A percentile compares a stretch with the other conserved stretches of the same genome.
phyloP scores from a whole-genome alignment of 148 eudicot species.

The Vaccinium macrocarpon region DNA sequence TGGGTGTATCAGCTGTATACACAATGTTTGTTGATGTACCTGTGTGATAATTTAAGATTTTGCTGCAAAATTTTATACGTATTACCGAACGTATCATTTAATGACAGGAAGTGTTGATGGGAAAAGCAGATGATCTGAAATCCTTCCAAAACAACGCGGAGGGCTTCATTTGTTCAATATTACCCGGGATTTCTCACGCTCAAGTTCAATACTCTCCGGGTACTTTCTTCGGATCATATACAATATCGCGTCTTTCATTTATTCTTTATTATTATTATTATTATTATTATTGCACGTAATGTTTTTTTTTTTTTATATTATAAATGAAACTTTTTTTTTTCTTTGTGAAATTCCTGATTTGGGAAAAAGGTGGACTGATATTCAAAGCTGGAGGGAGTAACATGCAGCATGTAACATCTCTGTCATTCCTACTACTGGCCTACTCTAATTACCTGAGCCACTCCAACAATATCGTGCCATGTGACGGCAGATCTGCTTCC shows the following conservation, averaged over 20 bases:
- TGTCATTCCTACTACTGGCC: conserved; percentile 76
- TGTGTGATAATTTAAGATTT: neutral
- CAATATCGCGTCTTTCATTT: neutral
- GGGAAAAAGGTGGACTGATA: conserved; percentile 63
- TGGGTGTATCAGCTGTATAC: neutral
- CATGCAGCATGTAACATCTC: conserved; percentile 98
- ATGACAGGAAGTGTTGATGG: conserved; percentile 89
- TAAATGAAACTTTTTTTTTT: neutral
- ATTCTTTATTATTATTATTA: neutral
- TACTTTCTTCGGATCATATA: conserved; percentile 11
- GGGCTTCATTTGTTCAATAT: conserved; percentile 70
- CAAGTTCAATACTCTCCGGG: conserved; percentile 97
- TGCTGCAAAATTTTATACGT: neutral
- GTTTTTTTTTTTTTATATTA: neutral
- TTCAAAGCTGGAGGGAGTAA: conserved; percentile 92
- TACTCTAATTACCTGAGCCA: conserved; percentile 93
- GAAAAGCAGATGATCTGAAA: conserved; percentile 56
- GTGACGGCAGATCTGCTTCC: conserved; percentile 63
- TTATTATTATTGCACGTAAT: neutral
- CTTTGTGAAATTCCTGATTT: neutral
- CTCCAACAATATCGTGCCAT: conserved; percentile 84
- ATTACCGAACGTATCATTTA: neutral
- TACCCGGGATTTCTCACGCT: conserved; percentile 76
- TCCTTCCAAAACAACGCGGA: conserved; percentile 78
- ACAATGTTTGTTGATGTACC: neutral